Percentiles rank a stretch among this genome's conserved stretches.
Conservation (phyloP, 306 rosid species). For the Lotus japonicus region DNA sequence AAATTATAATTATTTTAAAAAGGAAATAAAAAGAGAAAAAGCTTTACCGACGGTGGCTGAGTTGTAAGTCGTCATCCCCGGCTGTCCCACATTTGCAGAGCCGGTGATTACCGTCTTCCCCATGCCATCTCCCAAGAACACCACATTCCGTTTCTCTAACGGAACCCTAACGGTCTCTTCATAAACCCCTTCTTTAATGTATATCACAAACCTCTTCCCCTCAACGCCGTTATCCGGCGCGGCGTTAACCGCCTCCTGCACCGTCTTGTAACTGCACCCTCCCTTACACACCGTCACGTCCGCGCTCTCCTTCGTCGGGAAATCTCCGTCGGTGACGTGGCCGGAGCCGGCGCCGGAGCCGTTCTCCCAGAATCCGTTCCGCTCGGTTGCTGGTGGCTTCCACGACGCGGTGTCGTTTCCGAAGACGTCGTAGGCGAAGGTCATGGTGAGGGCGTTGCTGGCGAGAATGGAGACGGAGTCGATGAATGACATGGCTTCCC, state of each 20-base stretch:
- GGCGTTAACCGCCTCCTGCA: constrained; percentile 71
- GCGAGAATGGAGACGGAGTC: constrained; percentile 28
- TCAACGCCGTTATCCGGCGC: constrained; percentile 38
- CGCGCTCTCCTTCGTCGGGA: constrained; percentile 35
- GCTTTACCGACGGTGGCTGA: constrained; percentile 69
- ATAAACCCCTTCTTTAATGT: constrained; percentile 62
- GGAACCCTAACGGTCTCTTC: constrained; percentile 74
- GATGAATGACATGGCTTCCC: constrained; percentile 54
- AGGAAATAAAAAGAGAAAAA: neutral
- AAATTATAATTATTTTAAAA: too few species aligned
- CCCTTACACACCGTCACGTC: constrained; percentile 66
- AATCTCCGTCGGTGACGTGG: constrained; percentile 1
- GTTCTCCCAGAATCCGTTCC: constrained; percentile 81
- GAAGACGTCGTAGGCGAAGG: constrained; percentile 43
- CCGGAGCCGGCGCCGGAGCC: neutral
- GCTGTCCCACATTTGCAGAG: constrained; percentile 51
- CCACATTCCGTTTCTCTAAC: constrained; percentile 53
- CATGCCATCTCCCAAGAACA: constrained; percentile 75
- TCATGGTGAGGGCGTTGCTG: constrained; percentile 73
- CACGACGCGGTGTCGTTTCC: constrained; percentile 51
- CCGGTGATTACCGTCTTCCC: constrained; percentile 74
- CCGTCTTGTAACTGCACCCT: constrained; percentile 34
- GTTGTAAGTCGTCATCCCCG: constrained; percentile 53
- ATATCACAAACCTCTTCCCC: constrained; percentile 46
- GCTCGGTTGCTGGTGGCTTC: constrained; percentile 59